Base-by-base conservation (phyloP, 1,284 basidiomycete species). In the Ustilago lituana region DNA sequence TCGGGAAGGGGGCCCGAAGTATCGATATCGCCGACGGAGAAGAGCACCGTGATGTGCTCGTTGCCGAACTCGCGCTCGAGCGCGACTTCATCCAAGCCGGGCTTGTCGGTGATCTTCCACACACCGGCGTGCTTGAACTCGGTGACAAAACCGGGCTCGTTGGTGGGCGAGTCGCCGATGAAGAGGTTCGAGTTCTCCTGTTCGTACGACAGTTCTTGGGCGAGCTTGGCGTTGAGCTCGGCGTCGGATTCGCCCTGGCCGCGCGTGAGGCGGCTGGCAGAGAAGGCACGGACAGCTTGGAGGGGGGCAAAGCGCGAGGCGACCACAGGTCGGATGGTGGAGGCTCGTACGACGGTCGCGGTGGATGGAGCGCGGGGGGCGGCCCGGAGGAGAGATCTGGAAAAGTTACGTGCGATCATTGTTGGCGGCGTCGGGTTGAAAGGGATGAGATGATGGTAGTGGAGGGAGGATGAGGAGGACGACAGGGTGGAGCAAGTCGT, bases 121-220 rank as follows among this genome's bases (percentile, higher is more conserved):
- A 91, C 83, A 29, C 90, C 89, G 73, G 89, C 85, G 41, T 84
- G 84, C 82, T 89, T 88, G 86, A 97, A 93, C 23, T 86, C 83
- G 77, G 87, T 87, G 76, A 98, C 82, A 82, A 93, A 95, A 27
- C 90, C 90, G 20, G 93, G 93, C 55, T 84, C 82, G 12, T 63
- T 46, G 39, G 86, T n/a, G 5, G 84, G 79, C 11, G 61, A 60
- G 22, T 67, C 65, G 12, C 53, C 46, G 8, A 55, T 40, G 38
- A 59, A 69, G 7, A 62, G 61, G 53, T 78, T 73, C 32, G 61
- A 66, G 39, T 71, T 71, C 77, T 93, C 89, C 61, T 87, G 85
- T 85, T 98, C 94, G 83, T 91, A 96, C 66, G 88, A 85, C 75
- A 95, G 86, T 84, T 97, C 94, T 77, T 93, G 89, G 32, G 86